Evolutionary conservation across 306 rosid species (phyloP).

Genomic region (Dryas octopetala): DNA sequence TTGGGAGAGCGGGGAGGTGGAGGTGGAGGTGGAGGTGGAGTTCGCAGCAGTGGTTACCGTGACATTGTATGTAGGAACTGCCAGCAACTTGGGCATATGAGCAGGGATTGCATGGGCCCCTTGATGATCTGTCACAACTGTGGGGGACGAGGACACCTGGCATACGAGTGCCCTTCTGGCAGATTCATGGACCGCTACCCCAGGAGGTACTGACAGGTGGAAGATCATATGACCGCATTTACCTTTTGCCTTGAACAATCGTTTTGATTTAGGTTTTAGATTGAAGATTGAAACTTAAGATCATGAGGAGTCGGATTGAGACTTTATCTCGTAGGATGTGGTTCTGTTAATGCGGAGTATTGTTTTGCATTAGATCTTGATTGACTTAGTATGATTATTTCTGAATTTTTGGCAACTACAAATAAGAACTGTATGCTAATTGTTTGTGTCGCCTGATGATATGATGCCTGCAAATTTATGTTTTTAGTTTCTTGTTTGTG

Average conservation of each 20-base stretch:
- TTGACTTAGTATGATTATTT: background rate
- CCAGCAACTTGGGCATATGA: slow-evolving; percentile 91
- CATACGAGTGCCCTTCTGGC: slow-evolving; percentile 97
- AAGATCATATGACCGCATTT: slow-evolving; percentile 8
- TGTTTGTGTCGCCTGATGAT: background rate
- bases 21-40: slow-evolving; percentile 36
- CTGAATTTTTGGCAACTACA: slow-evolving; percentile 2
- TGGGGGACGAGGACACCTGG: slow-evolving; percentile 96
- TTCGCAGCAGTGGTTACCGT: slow-evolving; percentile 41
- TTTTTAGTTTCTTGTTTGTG: background rate
- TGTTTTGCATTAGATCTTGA: background rate
- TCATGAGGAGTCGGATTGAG: slow-evolving; percentile 31
- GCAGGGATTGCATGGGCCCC: slow-evolving; percentile 98
- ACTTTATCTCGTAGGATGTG: slow-evolving; percentile 9
- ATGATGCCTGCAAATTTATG: background rate
- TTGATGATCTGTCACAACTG: slow-evolving; percentile 95
- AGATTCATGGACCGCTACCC: slow-evolving; percentile 86
- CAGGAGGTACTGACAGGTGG: slow-evolving; percentile 75
- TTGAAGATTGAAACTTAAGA: slow-evolving; percentile 17
- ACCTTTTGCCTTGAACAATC: slow-evolving; percentile 10
- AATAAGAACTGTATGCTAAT: background rate
- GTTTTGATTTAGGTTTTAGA: slow-evolving; percentile 18
- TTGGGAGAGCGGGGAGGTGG: slow-evolving; percentile 56
- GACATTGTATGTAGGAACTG: slow-evolving; percentile 90
- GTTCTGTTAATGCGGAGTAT: slow-evolving; percentile 3